Base-by-base conservation (phyloP, 1,284 basidiomycete genomes). In the Vanrija sp. region DNA sequence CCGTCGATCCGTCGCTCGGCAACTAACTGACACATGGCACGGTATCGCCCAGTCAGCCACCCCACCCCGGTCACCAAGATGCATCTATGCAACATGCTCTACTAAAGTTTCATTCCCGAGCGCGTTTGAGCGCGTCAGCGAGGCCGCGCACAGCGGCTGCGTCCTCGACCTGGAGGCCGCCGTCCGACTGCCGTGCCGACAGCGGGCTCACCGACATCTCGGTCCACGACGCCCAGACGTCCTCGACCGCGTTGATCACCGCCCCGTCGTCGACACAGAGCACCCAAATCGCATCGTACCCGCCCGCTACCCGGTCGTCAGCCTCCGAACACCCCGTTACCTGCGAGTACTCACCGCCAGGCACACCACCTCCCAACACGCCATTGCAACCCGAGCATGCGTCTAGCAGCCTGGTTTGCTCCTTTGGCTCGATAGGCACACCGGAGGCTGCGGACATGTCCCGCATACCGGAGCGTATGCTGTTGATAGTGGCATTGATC, bases 261-360 rank as follows among this genome's bases (percentile, higher is more conserved):
- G 57, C 52, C 0, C 79, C 72, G 3, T 71, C 67, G 52, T 90
- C 86, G 63, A 87, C 82, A 6, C 91, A 83, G 15, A 98, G 83
- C 8, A 98, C 79, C 88, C 92, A 98, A 52, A 98, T 83, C 1
- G 96, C 96, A 71, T 99, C 96, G 73, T 90, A 98, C 1, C 96
- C 96, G 5, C 96, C 96, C 26, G 96, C 92, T 92, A 49, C 49
- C 53, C 34, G 34, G 14, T 38, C 46, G 51, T 61, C 21, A 59
- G 53, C 44, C 10, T 3, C 34, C 9, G 5, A 34, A 12, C 12
- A 14, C 9, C 34, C 3, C 3, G 4, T 49, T 19, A 8, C n/a
- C 2, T 8, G 23, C 21, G 46, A 26, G 16, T n/a, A 49, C 70
- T 67, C 40, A 74, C 91, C 94, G 57, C 95, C 95, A 1, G 96